A percentile compares a stretch with the other conserved stretches of the same genome.
Evolutionary conservation across 2,329 filamentous ascomycete species (phyloP).

Genomic region (Alternaria gaisen): DNA sequence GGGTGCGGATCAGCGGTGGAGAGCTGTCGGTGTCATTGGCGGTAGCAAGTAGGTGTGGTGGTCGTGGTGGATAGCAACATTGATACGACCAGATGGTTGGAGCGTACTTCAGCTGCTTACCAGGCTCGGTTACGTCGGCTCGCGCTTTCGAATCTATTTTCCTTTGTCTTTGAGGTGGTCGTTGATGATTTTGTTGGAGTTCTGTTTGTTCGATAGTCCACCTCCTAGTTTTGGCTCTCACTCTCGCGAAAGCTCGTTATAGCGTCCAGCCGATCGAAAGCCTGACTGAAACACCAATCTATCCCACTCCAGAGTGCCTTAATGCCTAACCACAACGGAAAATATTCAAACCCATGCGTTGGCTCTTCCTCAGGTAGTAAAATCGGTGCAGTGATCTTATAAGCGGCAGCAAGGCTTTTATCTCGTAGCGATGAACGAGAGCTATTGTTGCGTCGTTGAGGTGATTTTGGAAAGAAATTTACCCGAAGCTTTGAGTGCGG

Average conservation of each 20-base stretch:
- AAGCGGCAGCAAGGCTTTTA: conserved; percentile 4
- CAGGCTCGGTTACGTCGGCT: no score
- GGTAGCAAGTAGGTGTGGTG: conserved; percentile 9
- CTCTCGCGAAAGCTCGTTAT: not conserved
- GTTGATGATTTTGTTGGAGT: not conserved
- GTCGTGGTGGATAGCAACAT: not conserved
- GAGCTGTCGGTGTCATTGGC: conserved; percentile 33
- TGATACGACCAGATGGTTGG: not conserved
- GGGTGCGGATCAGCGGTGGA: conserved; percentile 28
- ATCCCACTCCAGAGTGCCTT: conserved; percentile 8
- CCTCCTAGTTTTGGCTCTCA: not conserved
- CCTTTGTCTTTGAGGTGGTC: not conserved
- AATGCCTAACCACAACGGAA: conserved; percentile 3
- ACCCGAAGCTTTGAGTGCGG: conserved; percentile 5
- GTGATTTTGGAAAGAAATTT: conserved; percentile 14
- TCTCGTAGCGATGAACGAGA: not conserved
- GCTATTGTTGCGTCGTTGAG: conserved; percentile 1
- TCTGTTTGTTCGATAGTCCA: not conserved
- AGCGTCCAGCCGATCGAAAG: not conserved
- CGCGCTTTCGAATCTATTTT: not conserved
- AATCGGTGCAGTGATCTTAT: not conserved
- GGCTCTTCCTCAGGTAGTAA: not conserved
- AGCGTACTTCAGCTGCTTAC: not conserved
- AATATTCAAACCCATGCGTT: conserved; percentile 4
- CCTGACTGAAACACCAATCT: conserved; percentile 5